Evolutionary conservation across 2,329 filamentous ascomycete genomes (phyloP).

Genomic region (Parastagonospora nodorum): DNA sequence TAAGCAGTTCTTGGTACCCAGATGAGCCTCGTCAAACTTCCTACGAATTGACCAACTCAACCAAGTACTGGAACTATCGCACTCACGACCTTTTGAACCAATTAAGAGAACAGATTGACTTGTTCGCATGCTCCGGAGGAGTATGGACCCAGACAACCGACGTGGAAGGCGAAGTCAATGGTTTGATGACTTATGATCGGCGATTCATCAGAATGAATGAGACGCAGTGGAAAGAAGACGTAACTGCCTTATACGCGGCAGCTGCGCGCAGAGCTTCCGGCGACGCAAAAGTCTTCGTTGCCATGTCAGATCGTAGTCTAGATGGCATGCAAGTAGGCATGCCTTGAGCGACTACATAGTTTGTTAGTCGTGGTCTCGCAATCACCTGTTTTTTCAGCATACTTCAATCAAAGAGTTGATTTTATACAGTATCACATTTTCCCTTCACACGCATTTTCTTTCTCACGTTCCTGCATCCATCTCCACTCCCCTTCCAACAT

Average conservation of each 20-base stretch:
- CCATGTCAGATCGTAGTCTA: slow-evolving; percentile 1
- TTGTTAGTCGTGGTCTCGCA: background rate
- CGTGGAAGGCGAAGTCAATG: slow-evolving; percentile 76
- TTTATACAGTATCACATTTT: background rate
- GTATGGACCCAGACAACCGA: slow-evolving; percentile 78
- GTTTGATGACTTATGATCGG: slow-evolving; percentile 71
- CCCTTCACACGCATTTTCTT: background rate
- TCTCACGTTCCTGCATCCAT: slow-evolving; percentile 9
- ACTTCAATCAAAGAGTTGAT: background rate
- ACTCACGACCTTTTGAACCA: slow-evolving; percentile 58
- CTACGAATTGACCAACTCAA: slow-evolving; percentile 66
- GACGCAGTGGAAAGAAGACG: slow-evolving; percentile 65
- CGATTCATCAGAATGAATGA: slow-evolving; percentile 62
- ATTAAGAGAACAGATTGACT: slow-evolving; percentile 55
- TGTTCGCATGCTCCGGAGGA: slow-evolving; percentile 67
- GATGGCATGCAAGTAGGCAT: slow-evolving; percentile 4
- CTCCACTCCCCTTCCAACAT: slow-evolving; percentile 39
- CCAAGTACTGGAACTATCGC: slow-evolving; percentile 70
- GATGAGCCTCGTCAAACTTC: slow-evolving; percentile 64
- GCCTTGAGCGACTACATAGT: background rate
- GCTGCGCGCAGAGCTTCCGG: slow-evolving; percentile 17
- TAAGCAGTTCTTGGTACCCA: slow-evolving; percentile 64
- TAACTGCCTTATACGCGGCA: slow-evolving; percentile 64
- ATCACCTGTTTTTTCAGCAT: background rate
- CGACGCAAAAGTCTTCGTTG: slow-evolving; percentile 1